These are phyloP conservation scores for Penicillium desertorum DNA, from an alignment of 495 filamentous ascomycete species.

Conservation along the genomic window DNA sequence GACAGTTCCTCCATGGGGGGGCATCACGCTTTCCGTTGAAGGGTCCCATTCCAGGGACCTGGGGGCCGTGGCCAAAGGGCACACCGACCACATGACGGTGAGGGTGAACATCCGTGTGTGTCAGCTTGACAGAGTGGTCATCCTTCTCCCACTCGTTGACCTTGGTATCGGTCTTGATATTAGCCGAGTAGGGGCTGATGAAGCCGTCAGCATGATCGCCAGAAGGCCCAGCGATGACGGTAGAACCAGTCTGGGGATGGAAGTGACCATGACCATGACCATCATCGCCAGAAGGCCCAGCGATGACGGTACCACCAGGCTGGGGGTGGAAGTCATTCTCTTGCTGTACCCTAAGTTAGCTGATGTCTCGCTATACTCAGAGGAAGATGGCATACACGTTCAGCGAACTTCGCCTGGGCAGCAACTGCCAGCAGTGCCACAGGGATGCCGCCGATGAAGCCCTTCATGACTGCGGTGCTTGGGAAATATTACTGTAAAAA, in stretches of 20 bases:
- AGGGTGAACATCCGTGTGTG: slow-evolving; percentile 24
- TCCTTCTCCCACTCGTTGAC: slow-evolving; percentile 32
- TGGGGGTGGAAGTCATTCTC: slow-evolving; percentile 2
- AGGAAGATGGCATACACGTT: slow-evolving; percentile 13
- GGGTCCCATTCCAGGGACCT: slow-evolving; percentile 20
- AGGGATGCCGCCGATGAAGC: slow-evolving; percentile 40
- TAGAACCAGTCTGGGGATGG: slow-evolving; percentile 13
- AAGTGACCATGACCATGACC: neutral
- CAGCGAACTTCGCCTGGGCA: slow-evolving; percentile 34
- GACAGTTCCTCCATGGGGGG: slow-evolving; percentile 16
- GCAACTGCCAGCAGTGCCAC: slow-evolving; percentile 42
- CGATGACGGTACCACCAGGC: slow-evolving; percentile 23
- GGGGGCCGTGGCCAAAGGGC: neutral
- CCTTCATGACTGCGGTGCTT: slow-evolving; percentile 37
- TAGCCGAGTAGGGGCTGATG: slow-evolving; percentile 16
- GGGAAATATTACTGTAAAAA: slow-evolving; percentile 17
- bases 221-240: slow-evolving; percentile 26
- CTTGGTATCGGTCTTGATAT: slow-evolving; percentile 22
- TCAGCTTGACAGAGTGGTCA: slow-evolving; percentile 31
- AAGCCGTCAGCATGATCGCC: slow-evolving; percentile 25
- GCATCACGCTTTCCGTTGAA: slow-evolving; percentile 22
- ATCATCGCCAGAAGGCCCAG: slow-evolving; percentile 29
- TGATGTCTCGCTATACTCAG: neutral
- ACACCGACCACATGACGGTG: neutral
- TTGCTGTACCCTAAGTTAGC: slow-evolving; percentile 10